Conservation (phyloP, 164 flowering plant species). For the Berberis thunbergii region DNA sequence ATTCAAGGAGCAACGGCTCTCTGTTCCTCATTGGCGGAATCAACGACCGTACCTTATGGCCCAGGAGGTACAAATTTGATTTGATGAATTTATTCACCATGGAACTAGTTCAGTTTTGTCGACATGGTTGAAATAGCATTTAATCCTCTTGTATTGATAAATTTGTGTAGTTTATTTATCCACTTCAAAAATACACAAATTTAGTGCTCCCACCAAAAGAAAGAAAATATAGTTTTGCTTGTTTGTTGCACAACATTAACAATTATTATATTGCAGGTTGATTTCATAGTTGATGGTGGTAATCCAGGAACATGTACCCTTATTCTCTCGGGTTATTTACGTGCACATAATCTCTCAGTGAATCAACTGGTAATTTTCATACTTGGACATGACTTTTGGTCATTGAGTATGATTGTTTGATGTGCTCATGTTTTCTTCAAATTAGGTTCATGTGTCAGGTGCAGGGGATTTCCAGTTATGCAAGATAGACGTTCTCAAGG, state of each 20-base stretch:
- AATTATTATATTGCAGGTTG: slow-evolving; percentile 39
- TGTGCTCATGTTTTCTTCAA: slow-evolving; percentile 7
- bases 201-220: too few species aligned
- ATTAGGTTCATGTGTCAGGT: slow-evolving; percentile 88
- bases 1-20: slow-evolving; percentile 77
- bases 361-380: slow-evolving; percentile 73
- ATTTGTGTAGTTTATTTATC: too few species aligned
- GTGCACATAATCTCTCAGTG: slow-evolving; percentile 69
- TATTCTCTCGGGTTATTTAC: slow-evolving; percentile 71
- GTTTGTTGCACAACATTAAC: too few species aligned
- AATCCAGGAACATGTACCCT: slow-evolving; percentile 61
- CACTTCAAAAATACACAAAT: too few species aligned
- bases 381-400: slow-evolving; percentile 9
- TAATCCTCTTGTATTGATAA: too few species aligned
- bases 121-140: too few species aligned
- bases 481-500: slow-evolving; percentile 71
- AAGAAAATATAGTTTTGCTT: too few species aligned
- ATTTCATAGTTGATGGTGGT: slow-evolving; percentile 33
- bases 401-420: slow-evolving; percentile 1
- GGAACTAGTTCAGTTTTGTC: not conserved
- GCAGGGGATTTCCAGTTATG: slow-evolving; percentile 83
- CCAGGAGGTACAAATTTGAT: slow-evolving; percentile 48
- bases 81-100: not conserved
- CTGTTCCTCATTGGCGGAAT: slow-evolving; percentile 78
- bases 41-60: slow-evolving; percentile 80